phyloP scores from a whole-genome alignment of 495 filamentous ascomycete genomes.

The Podospora comata region DNA sequence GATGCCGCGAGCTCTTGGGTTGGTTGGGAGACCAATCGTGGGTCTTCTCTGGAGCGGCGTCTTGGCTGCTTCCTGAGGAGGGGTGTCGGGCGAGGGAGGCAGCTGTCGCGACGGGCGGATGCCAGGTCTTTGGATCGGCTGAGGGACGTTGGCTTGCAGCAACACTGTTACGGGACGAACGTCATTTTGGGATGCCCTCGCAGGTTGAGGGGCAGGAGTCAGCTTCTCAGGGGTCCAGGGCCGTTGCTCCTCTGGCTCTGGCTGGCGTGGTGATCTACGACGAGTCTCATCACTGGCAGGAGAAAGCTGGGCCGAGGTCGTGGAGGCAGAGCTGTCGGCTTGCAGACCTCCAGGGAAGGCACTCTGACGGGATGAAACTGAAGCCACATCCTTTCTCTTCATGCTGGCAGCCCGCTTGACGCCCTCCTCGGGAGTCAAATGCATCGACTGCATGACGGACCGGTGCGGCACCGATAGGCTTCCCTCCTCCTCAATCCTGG shows the following conservation, averaged over 20 bases:
- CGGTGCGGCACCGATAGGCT: slow-evolving; percentile 33
- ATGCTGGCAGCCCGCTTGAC: slow-evolving; percentile 38
- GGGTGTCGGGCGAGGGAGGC: slow-evolving; percentile 32
- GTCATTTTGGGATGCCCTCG: slow-evolving; percentile 3
- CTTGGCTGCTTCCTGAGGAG: slow-evolving; percentile 34
- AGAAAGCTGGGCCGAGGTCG: slow-evolving; percentile 43
- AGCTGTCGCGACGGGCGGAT: slow-evolving; percentile 37
- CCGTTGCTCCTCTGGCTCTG: slow-evolving; percentile 8
- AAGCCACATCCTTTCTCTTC: slow-evolving; percentile 45
- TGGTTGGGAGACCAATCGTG: slow-evolving; percentile 49
- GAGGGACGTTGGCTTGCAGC: not conserved
- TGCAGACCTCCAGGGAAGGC: slow-evolving; percentile 16
- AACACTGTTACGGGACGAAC: slow-evolving; percentile 7
- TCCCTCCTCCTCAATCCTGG: slow-evolving; percentile 33
- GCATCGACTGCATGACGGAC: slow-evolving; percentile 38
- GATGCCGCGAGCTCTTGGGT: slow-evolving; percentile 46
- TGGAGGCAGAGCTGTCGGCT: slow-evolving; percentile 19
- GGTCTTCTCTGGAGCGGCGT: slow-evolving; percentile 45
- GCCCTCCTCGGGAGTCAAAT: slow-evolving; percentile 26
- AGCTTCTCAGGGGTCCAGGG: slow-evolving; percentile 4
- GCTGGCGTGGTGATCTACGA: slow-evolving; percentile 41
- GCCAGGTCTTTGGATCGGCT: slow-evolving; percentile 17
- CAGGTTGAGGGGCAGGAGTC: slow-evolving; percentile 1
- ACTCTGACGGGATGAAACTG: slow-evolving; percentile 22
- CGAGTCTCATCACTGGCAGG: slow-evolving; percentile 43